Percentiles rank a stretch among this genome's conserved stretches.
Evolutionary conservation across 805 yeast species (phyloP).

Genomic region (Yamadazyma akitaensis): DNA sequence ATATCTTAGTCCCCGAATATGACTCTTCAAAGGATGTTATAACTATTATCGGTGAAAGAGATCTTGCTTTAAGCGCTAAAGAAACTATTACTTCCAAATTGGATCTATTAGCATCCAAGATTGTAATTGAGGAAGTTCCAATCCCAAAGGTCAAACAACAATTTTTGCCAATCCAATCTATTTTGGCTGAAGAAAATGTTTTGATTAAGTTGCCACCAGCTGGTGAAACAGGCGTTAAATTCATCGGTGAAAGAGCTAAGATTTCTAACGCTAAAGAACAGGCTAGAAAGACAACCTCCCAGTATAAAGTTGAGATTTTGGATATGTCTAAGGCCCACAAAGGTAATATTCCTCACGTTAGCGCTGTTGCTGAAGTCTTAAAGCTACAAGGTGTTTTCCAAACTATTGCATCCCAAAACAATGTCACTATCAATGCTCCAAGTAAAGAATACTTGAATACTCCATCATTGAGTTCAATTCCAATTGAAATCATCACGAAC

Average conservation of each 20-base stretch:
- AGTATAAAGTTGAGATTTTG: slow-evolving; percentile 60
- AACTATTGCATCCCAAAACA: slow-evolving; percentile 34
- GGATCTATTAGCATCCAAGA: slow-evolving; percentile 40
- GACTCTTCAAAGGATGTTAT: slow-evolving; percentile 39
- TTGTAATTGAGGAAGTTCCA: slow-evolving; percentile 52
- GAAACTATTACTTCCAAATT: slow-evolving; percentile 46
- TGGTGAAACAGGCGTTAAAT: slow-evolving; percentile 49
- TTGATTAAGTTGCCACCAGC: slow-evolving; percentile 56
- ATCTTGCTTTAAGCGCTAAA: slow-evolving; percentile 55
- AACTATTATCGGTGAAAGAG: slow-evolving; percentile 68
- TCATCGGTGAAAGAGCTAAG: slow-evolving; percentile 57
- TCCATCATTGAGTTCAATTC: slow-evolving; percentile 41
- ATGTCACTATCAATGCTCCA: slow-evolving; percentile 40
- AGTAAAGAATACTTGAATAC: slow-evolving; percentile 36
- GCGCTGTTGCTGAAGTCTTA: slow-evolving; percentile 67
- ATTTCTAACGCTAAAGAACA: slow-evolving; percentile 59
- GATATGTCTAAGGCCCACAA: slow-evolving; percentile 90
- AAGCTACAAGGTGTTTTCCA: slow-evolving; percentile 47
- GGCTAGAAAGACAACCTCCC: slow-evolving; percentile 59
- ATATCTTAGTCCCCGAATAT: slow-evolving; percentile 34
- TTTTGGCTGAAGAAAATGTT: slow-evolving; percentile 55
- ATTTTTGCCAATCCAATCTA: slow-evolving; percentile 55
- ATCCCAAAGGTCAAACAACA: slow-evolving; percentile 71
- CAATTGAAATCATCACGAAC: slow-evolving; percentile 59
- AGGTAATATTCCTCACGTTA: slow-evolving; percentile 73